Percentiles rank a stretch among this genome's conserved stretches.
Conservation (phyloP, 257 asterid genomes). For the Mitragyna speciosa region DNA sequence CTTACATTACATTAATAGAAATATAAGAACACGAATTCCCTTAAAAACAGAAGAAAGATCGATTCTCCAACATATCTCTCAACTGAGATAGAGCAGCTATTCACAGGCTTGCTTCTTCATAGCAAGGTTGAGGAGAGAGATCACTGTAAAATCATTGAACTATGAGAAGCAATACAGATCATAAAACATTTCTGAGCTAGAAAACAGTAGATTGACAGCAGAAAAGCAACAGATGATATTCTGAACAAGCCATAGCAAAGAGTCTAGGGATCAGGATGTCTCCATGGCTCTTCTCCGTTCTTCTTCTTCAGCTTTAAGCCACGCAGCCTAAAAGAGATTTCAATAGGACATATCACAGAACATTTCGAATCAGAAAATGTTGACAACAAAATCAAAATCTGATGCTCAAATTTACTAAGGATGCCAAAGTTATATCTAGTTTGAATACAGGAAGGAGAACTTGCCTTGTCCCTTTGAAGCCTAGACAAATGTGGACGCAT, state of each 20-base stretch:
- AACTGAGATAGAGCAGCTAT: not conserved
- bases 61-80: not conserved
- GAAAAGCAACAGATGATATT: not conserved
- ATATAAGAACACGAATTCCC: not conserved
- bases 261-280: not conserved
- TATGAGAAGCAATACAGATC: not conserved
- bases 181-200: not conserved
- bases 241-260: constrained; percentile 1
- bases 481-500: constrained; percentile 78
- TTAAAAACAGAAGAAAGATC: not conserved
- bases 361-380: not conserved
- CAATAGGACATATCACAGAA: not conserved
- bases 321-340: constrained; percentile 60
- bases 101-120: not conserved
- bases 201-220: not conserved
- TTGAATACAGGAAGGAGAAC: not conserved
- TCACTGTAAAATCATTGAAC: not conserved
- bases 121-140: not conserved
- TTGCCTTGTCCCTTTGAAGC: constrained; percentile 81
- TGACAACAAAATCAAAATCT: not conserved
- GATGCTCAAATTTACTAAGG: not conserved
- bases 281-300: constrained; percentile 46
- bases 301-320: constrained; percentile 91
- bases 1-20: not conserved
- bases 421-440: not conserved